A percentile compares a stretch with the other conserved stretches of the same genome.
These are phyloP conservation scores for Daldinia bambusicola DNA, from an alignment of 495 filamentous ascomycete genomes.

Conservation along the genomic window DNA sequence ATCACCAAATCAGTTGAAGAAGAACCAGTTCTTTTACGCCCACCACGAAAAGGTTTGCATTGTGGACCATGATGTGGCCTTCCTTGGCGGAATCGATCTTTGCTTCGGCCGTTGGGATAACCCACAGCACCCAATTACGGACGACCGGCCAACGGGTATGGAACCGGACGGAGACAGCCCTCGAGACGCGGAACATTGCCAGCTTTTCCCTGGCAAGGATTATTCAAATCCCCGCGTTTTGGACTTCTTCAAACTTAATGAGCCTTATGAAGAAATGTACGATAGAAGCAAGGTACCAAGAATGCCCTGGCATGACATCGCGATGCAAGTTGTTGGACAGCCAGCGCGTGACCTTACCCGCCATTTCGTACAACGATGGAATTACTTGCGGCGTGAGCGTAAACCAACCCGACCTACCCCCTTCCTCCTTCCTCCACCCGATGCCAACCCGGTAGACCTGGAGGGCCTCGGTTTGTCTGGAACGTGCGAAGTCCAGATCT, in stretches of 20 bases:
- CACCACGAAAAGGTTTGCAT: slow-evolving; percentile 98
- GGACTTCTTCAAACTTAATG: slow-evolving; percentile 93
- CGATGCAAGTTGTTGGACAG: slow-evolving; percentile 98
- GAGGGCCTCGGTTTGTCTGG: slow-evolving; percentile 88
- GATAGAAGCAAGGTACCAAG: slow-evolving; percentile 85
- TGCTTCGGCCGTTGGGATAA: slow-evolving; percentile 99
- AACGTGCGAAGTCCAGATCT: slow-evolving; percentile 95
- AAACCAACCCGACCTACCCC: slow-evolving; percentile 95
- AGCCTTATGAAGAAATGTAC: slow-evolving; percentile 99
- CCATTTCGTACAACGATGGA: slow-evolving; percentile 99
- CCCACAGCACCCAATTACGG: slow-evolving; percentile 86
- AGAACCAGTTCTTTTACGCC: slow-evolving; percentile 99
- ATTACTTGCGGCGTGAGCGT: slow-evolving; percentile 92
- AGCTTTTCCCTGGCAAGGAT: slow-evolving; percentile 98
- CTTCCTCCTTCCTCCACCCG: slow-evolving; percentile 91
- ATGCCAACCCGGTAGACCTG: slow-evolving; percentile 85
- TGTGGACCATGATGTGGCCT: slow-evolving; percentile 95
- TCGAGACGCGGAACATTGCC: slow-evolving; percentile 92
- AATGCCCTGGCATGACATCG: slow-evolving; percentile 99
- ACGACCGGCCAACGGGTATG: slow-evolving; percentile 96
- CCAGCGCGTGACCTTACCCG: slow-evolving; percentile 93
- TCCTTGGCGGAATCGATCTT: slow-evolving; percentile 95
- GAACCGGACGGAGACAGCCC: slow-evolving; percentile 75
- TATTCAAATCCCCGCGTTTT: slow-evolving; percentile 96
- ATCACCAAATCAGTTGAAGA: slow-evolving; percentile 96